Percentiles rank a stretch among this genome's conserved stretches.
Conservation (phyloP, 2,329 filamentous ascomycete genomes). For the Epichloe baconii region DNA sequence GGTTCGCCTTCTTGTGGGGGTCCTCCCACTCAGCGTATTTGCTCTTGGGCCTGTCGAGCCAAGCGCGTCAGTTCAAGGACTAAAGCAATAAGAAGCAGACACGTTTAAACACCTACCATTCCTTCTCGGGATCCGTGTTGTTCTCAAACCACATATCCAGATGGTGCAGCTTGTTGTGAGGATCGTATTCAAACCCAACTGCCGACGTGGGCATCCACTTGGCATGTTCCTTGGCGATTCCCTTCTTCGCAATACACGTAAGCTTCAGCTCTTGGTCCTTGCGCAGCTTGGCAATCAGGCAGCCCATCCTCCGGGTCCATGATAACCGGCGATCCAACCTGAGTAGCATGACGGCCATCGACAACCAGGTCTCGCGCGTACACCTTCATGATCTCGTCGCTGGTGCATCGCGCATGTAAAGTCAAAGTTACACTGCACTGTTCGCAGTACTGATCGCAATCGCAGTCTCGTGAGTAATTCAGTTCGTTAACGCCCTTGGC, state of each 20-base stretch:
- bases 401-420: conserved; percentile 73
- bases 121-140: conserved; percentile 55
- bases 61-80: neutral
- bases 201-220: conserved; percentile 94
- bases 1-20: conserved; percentile 68
- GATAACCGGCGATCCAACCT: conserved; percentile 72
- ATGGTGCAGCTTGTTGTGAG: conserved; percentile 88
- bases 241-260: conserved; percentile 91
- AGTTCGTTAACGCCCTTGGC: conserved; percentile 73
- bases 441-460: conserved; percentile 91
- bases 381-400: conserved; percentile 82
- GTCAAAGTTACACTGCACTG: conserved; percentile 77
- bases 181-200: conserved; percentile 95
- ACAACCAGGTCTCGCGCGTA: conserved; percentile 83
- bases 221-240: conserved; percentile 95
- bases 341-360: conserved; percentile 54
- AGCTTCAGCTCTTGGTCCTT: conserved; percentile 83
- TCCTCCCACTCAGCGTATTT: conserved; percentile 72
- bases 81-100: neutral
- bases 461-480: conserved; percentile 83
- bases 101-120: conserved; percentile 52
- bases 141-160: conserved; percentile 88
- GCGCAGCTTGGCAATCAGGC: conserved; percentile 80
- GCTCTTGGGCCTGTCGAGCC: conserved; percentile 54
- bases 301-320: conserved; percentile 68